Evolutionary conservation across 164 flowering plant species (phyloP).

Genomic region (Vitis labrusca): DNA sequence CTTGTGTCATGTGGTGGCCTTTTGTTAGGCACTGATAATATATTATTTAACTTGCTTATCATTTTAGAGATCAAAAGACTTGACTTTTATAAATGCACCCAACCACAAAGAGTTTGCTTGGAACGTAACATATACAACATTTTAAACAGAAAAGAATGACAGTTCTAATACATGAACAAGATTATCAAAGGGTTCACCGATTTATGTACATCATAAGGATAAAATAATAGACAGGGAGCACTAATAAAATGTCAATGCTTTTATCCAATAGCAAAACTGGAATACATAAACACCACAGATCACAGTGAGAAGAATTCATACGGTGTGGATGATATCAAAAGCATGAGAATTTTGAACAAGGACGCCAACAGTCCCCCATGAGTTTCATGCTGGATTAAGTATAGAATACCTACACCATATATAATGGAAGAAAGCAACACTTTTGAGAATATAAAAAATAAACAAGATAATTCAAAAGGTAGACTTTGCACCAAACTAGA

Average conservation of each 20-base stretch:
- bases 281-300: neutral
- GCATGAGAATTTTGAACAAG: constrained; percentile 77
- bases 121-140: too few species aligned
- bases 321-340: constrained; percentile 88
- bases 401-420: constrained; percentile 59
- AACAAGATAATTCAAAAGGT: neutral
- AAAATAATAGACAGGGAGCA: neutral
- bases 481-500: neutral
- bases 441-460: neutral
- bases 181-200: too few species aligned
- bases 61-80: too few species aligned
- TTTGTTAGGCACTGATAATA: too few species aligned
- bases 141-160: too few species aligned
- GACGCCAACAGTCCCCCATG: constrained; percentile 66
- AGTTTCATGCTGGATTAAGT: constrained; percentile 67
- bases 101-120: too few species aligned
- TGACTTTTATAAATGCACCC: too few species aligned
- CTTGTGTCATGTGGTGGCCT: too few species aligned
- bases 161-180: too few species aligned
- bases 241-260: neutral
- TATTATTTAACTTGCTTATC: too few species aligned
- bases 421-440: neutral
- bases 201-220: neutral
- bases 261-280: neutral
- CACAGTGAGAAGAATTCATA: constrained; percentile 36